Evolutionary conservation across 305 asterid genomes (phyloP), one percentile per base, ranked within the genome.

Genomic region (Rubia occidens): DNA sequence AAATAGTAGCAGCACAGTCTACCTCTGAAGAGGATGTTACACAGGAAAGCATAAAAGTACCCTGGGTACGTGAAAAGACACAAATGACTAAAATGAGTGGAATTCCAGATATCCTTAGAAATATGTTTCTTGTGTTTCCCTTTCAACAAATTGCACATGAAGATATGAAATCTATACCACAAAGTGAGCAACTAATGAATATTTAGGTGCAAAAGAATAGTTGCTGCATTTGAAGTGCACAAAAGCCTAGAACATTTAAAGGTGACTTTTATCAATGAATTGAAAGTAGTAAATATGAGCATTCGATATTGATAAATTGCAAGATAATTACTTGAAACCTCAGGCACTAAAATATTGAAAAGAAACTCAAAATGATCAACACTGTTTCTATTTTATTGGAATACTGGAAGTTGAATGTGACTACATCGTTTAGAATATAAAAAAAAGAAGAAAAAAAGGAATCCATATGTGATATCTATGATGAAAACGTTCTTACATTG

Each of bases 401-500:
- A 61, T 29, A 26, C 24, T 21, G 18, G 29, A 13, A 39, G 56
- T 2, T 43, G 14, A 35, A 3, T n/a, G 51, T 7, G 24, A 45
- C 17, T 66, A 6, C 26, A 42, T 8, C 15, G 73, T 65, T 60
- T 53, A 24, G 40, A 37, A 71, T 71, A 62, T 20, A 2, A 20
- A 20, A 60, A 29, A 2, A 29, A 29, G 1, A 29, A 29, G 2
- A 29, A 29, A 7, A 51, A 51, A 49, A 49, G 20, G n/a, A 65
- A 42, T 42, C 9, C 21, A 35, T 40, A 54, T 69, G 45, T 51
- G 67, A 21, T 5, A 65, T 18, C 53, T 61, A 58, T 54, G 64
- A 61, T 35, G 60, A 55, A 71, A 63, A 56, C 51, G 54, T 26
- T 70, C 92, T 83, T 79, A 94, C 99, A 68, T 91, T 91, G 70